A percentile compares a stretch with the other conserved stretches of the same genome.
phyloP scores from a whole-genome alignment of 345 rosid genomes.

The Conringia planisiliqua region DNA sequence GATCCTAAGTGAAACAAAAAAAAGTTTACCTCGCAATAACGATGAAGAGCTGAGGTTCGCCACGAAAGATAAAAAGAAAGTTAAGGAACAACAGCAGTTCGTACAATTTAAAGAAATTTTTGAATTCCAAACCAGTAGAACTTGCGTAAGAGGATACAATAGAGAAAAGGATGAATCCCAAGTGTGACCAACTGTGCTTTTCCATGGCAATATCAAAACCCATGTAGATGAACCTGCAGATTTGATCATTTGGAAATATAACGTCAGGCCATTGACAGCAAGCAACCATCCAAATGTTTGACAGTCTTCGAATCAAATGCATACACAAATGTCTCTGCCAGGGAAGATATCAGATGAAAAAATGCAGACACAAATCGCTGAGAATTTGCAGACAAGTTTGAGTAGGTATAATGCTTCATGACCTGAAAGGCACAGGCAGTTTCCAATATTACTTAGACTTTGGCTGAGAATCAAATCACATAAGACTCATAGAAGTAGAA shows the following conservation, averaged over 20 bases:
- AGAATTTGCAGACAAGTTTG: conserved; percentile 91
- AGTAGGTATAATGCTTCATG: conserved; percentile 94
- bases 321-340: conserved; percentile 96
- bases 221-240: conserved; percentile 94
- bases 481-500: not conserved
- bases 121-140: not conserved
- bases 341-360: conserved; percentile 93
- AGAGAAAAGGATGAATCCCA: conserved; percentile 92
- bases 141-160: conserved; percentile 74
- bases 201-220: conserved; percentile 99
- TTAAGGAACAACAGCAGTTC: conserved; percentile 44
- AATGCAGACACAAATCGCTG: conserved; percentile 90
- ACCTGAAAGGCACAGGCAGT: conserved; percentile 30
- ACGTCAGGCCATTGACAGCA: conserved; percentile 12
- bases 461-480: conserved; percentile 1
- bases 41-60: conserved; percentile 65
- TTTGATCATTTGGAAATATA: conserved; percentile 26
- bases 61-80: conserved; percentile 23
- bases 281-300: conserved; percentile 2
- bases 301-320: conserved; percentile 16
- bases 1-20: conserved; percentile 5
- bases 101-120: conserved; percentile 1
- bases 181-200: conserved; percentile 97
- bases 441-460: conserved; percentile 2
- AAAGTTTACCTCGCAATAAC: conserved; percentile 70